These are phyloP conservation scores for Anthostomella pinea DNA, from an alignment of 2,329 filamentous ascomycete species.

Conservation along the genomic window DNA sequence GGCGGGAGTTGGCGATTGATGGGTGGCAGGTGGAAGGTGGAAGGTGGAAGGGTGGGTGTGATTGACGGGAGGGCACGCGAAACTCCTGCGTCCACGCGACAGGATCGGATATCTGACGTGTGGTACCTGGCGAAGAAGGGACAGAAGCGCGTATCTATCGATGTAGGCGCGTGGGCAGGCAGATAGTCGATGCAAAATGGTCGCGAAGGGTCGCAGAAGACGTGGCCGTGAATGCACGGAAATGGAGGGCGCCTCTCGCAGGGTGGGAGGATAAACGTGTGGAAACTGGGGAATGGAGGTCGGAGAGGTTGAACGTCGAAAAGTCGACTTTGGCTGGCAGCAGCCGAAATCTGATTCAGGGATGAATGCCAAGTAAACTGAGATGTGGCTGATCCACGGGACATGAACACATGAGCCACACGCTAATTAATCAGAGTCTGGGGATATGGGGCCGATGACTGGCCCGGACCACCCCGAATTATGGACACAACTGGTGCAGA, in stretches of 20 bases:
- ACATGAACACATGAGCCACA: too few species aligned
- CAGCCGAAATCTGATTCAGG: conserved; percentile 27
- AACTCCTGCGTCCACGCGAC: conserved; percentile 35
- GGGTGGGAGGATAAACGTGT: conserved; percentile 6
- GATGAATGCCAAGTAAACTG: conserved; percentile 11
- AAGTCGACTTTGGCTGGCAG: conserved; percentile 29
- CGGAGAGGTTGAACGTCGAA: conserved; percentile 29
- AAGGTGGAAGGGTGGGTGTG: conserved; percentile 8
- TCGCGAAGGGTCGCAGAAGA: conserved; percentile 20
- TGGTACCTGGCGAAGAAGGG: conserved; percentile 24
- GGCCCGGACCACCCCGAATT: too few species aligned
- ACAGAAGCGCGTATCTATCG: conserved; percentile 16
- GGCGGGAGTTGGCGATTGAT: conserved; percentile 20
- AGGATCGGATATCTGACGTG: conserved; percentile 33
- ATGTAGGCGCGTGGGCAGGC: conserved; percentile 8
- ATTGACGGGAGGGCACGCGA: conserved; percentile 26
- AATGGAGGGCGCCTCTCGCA: conserved; percentile 11
- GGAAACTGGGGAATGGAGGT: conserved; percentile 18
- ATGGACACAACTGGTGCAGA: too few species aligned
- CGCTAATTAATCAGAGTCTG: too few species aligned
- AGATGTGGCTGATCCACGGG: too few species aligned
- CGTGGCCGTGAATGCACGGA: conserved; percentile 9
- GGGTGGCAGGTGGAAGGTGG: too few species aligned
- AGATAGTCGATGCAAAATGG: conserved; percentile 11
- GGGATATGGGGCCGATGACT: too few species aligned